phyloP scores from a whole-genome alignment of 495 filamentous ascomycete genomes.

The Tirmania nivea region DNA sequence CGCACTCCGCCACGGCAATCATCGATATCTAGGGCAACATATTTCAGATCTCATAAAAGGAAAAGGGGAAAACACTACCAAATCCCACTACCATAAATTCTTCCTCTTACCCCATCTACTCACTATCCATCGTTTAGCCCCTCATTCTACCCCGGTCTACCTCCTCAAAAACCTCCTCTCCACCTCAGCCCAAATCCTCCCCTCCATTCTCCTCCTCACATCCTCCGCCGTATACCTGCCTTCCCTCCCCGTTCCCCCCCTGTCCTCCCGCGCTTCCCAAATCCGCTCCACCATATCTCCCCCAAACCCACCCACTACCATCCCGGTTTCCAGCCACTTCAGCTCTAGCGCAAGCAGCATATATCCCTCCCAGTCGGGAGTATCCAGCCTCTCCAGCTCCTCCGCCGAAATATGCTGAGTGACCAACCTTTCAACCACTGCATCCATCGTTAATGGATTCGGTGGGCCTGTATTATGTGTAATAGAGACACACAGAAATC shows the following conservation, averaged over 20 bases:
- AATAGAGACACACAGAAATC: not conserved
- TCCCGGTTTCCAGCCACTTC: not conserved
- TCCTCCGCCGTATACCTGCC: not conserved
- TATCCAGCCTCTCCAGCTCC: not conserved
- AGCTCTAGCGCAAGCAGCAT: not conserved
- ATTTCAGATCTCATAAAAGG: too few species aligned
- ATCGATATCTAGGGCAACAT: too few species aligned
- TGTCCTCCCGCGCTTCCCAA: not conserved
- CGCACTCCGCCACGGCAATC: too few species aligned
- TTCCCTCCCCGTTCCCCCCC: not conserved
- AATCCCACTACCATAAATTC: too few species aligned
- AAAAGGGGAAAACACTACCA: too few species aligned
- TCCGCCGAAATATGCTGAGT: not conserved
- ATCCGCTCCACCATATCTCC: not conserved
- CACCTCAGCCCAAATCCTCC: not conserved
- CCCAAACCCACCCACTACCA: not conserved
- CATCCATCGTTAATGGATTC: not conserved
- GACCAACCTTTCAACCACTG: not conserved
- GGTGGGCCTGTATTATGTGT: not conserved
- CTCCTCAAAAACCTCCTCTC: too few species aligned
- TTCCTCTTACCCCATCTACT: too few species aligned
- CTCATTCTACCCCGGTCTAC: too few species aligned
- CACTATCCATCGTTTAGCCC: too few species aligned
- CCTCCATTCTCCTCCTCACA: not conserved
- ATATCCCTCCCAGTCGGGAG: not conserved